phyloP scores from a whole-genome alignment of 345 rosid genomes.

The Eucalyptus sp. region DNA sequence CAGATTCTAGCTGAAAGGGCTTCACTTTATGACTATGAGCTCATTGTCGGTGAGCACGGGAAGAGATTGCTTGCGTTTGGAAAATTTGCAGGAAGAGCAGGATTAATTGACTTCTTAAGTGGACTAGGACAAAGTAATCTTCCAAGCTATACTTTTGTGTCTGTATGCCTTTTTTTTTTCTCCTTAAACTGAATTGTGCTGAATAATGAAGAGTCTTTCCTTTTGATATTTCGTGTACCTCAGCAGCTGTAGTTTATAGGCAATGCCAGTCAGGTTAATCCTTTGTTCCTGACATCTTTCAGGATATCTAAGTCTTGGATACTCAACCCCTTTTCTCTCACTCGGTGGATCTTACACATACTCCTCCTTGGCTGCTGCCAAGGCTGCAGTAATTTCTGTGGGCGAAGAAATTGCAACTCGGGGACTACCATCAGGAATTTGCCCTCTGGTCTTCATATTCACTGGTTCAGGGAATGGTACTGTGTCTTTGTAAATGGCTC shows the following conservation, averaged over 20 bases:
- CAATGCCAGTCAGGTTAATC: not conserved
- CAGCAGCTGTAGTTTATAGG: not conserved
- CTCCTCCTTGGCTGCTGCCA: slow-evolving; percentile 78
- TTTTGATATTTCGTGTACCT: not conserved
- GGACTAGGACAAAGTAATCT: slow-evolving; percentile 76
- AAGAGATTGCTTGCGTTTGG: slow-evolving; percentile 77
- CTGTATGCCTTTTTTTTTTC: not conserved
- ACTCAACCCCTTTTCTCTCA: slow-evolving; percentile 72
- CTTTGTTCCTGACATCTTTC: not conserved
- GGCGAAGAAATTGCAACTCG: slow-evolving; percentile 75
- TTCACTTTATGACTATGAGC: slow-evolving; percentile 82
- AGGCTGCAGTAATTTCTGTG: slow-evolving; percentile 71
- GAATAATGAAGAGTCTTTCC: not conserved
- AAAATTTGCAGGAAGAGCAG: slow-evolving; percentile 91
- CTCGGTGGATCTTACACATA: slow-evolving; percentile 78
- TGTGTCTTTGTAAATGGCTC: not conserved
- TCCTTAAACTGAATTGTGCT: not conserved
- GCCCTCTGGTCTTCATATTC: slow-evolving; percentile 75
- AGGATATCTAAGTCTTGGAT: slow-evolving; percentile 78
- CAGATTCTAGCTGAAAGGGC: slow-evolving; percentile 68
- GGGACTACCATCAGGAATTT: slow-evolving; percentile 73
- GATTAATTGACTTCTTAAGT: slow-evolving; percentile 64
- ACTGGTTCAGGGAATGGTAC: slow-evolving; percentile 77
- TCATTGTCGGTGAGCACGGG: slow-evolving; percentile 64
- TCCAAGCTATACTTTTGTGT: not conserved